Evolutionary conservation across 345 rosid genomes (phyloP).

Genomic region (Gossypium thurberi): DNA sequence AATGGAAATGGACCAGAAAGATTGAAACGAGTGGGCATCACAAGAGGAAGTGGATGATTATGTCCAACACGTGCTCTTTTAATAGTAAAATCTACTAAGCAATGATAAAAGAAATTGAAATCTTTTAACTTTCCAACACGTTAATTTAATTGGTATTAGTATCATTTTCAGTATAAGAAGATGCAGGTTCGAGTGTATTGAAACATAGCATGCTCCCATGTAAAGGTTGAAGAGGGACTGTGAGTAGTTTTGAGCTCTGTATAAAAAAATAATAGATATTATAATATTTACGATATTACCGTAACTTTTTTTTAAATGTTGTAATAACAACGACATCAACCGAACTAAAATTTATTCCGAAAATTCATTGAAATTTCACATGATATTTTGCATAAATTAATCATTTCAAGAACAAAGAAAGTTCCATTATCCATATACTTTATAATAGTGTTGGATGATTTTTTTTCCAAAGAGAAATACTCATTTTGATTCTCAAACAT

Average conservation of each 20-base stretch:
- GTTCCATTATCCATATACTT: neutral
- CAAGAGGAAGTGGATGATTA: conserved; percentile 9
- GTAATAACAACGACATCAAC: no score
- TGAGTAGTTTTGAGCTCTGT: fast-evolving
- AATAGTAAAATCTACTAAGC: conserved; percentile 3
- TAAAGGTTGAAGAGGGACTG: fast-evolving
- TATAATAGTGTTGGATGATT: neutral
- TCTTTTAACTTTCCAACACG: no score
- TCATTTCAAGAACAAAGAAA: neutral
- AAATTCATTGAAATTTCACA: neutral
- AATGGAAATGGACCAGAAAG: neutral
- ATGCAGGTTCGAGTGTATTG: fast-evolving
- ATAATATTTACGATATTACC: no score
- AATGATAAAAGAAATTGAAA: neutral
- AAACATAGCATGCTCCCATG: fast-evolving
- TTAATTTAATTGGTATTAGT: no score
- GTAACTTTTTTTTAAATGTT: no score
- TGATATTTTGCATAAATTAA: neutral
- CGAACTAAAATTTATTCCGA: no score
- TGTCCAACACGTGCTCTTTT: conserved; percentile 9
- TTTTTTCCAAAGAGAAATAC: neutral
- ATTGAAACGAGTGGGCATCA: neutral
- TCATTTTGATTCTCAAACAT: neutral
- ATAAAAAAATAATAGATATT: no score
- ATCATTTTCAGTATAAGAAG: fast-evolving